Conservation (phyloP, 2,329 filamentous ascomycete species). For the Zymoseptoria brevis region DNA sequence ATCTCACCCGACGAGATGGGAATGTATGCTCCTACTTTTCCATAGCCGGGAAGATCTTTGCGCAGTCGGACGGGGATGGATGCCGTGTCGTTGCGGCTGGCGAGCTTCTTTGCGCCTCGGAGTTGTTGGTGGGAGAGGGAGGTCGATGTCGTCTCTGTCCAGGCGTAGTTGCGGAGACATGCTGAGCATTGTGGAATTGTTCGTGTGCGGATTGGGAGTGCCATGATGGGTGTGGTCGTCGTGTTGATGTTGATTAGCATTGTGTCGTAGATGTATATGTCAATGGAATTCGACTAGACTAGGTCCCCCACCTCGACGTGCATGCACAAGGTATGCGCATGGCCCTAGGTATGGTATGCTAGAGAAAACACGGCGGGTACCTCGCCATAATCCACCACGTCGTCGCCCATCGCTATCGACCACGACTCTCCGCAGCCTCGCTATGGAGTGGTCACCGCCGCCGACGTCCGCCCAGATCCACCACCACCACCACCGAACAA, state of each 20-base stretch:
- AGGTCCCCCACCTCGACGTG: neutral
- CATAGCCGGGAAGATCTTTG: slow-evolving; percentile 46
- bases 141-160: slow-evolving; percentile 7
- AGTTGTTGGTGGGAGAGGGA: slow-evolving; percentile 21
- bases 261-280: too few relatives aligned
- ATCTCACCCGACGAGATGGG: slow-evolving; percentile 46
- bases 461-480: slow-evolving; percentile 3
- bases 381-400: neutral
- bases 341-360: too few relatives aligned
- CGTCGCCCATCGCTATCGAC: neutral
- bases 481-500: neutral
- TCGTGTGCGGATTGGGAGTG: slow-evolving; percentile 15
- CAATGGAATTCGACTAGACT: too few relatives aligned
- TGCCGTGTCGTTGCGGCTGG: slow-evolving; percentile 37
- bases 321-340: neutral
- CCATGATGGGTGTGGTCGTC: slow-evolving; percentile 11
- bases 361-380: neutral
- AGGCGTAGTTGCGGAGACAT: slow-evolving; percentile 24
- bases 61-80: slow-evolving; percentile 45
- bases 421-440: slow-evolving; percentile 8
- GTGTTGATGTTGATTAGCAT: neutral
- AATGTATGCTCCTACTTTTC: slow-evolving; percentile 44
- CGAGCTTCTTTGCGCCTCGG: slow-evolving; percentile 31
- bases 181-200: slow-evolving; percentile 23
- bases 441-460: slow-evolving; percentile 14